Base-by-base conservation (phyloP, 805 yeast genomes). In the Kuraishia ogatae region DNA sequence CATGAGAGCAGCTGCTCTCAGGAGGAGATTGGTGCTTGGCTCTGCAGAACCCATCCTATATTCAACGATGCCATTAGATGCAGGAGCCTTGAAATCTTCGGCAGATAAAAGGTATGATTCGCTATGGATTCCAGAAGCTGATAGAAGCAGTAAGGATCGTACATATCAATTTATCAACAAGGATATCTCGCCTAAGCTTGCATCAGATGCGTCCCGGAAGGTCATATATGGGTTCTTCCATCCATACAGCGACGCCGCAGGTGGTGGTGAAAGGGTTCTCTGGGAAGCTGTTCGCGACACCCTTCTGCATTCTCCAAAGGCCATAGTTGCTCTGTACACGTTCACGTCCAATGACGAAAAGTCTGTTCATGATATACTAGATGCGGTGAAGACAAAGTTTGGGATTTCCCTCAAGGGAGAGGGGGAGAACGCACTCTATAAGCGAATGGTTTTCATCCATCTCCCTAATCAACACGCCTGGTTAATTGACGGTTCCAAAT, bases 211-310 rank as follows among this genome's bases (percentile, higher is more conserved):
- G 1, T 56, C 60, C 17, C 64, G 88, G 26, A 67, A 64, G 48
- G 60, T 76, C 10, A 68, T 89, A 11, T 85, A 75, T 66, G 99
- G 98, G 5, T 92, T 87, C 64, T 91, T 94, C 73, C 99, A 94
- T 70, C 99, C 99, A 0, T 88, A 85, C 62, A 91, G 97, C 59
- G 89, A 88, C 66, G 96, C 97, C 47, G 97, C 96, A 50, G 99
- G 99, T 20, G 99, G 99, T 29, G 99, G 99, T 23, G 99, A 94
- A 66, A 81, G 93, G 55, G 99, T 94, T 0, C 73, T 94, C 48
- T 94, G 99, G 99, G 91, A 89, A 55, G 97, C 97, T 0, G 89
- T 93, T 6, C 78, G 81, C 60, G 77, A 85, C 35, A 87, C 96
- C 0, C 72, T 92, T 57, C 60, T 67, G 10, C 69, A 73, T 22